Percentiles rank a stretch among this genome's conserved stretches.
These are phyloP conservation scores for Clitopilus passeckerianus DNA, from an alignment of 768 basidiomycete species.

Conservation along the genomic window DNA sequence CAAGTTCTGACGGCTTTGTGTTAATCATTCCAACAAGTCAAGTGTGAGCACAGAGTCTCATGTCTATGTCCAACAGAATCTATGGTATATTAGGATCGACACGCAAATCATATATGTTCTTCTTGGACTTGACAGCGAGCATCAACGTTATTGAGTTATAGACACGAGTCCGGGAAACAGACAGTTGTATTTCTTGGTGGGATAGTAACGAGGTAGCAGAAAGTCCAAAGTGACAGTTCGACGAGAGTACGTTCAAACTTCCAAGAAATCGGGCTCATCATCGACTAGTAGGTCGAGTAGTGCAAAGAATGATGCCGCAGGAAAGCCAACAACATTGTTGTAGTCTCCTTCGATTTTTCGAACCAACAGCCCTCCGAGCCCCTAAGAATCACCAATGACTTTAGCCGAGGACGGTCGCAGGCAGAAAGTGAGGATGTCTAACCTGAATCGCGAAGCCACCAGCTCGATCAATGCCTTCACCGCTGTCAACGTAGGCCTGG, in stretches of 20 bases:
- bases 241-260: constrained; percentile 23
- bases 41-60: too few species aligned
- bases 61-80: too few species aligned
- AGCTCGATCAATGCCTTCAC: constrained; percentile 83
- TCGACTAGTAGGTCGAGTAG: constrained; percentile 65
- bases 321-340: constrained; percentile 90
- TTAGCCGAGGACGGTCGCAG: neutral
- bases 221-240: too few species aligned
- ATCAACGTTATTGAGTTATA: too few species aligned
- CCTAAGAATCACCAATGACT: constrained; percentile 33
- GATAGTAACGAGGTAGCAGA: too few species aligned
- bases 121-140: too few species aligned
- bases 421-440: constrained; percentile 8
- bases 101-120: too few species aligned
- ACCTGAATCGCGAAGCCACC: constrained; percentile 96
- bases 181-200: neutral
- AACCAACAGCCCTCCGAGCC: constrained; percentile 75
- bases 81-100: too few species aligned
- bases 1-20: neutral
- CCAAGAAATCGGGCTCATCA: constrained; percentile 73
- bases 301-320: constrained; percentile 79
- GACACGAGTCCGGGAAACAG: neutral
- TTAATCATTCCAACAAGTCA: neutral
- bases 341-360: constrained; percentile 88
- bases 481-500: constrained; percentile 77